Percentiles rank a stretch among this genome's conserved stretches.
These are phyloP conservation scores for Diaporthe sp. DNA, from an alignment of 2,329 filamentous ascomycete species.

Conservation along the genomic window DNA sequence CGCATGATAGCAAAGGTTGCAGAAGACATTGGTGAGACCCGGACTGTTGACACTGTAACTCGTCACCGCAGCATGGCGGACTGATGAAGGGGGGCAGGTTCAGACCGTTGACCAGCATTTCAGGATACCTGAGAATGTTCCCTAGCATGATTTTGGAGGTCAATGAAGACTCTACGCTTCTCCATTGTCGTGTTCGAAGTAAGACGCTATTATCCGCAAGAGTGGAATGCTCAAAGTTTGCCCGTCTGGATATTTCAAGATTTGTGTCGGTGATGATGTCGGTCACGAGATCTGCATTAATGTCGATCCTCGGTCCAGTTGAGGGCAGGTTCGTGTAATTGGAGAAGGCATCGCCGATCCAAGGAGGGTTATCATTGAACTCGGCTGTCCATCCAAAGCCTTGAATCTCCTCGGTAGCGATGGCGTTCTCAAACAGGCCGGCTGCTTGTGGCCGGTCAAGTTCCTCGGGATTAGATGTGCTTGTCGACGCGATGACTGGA, in stretches of 20 bases:
- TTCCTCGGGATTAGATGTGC: not conserved
- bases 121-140: not conserved
- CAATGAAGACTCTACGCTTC: not conserved
- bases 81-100: not conserved
- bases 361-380: not conserved
- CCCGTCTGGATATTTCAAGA: not conserved
- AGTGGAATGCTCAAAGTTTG: not conserved
- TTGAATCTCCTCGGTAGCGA: not conserved
- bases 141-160: not conserved
- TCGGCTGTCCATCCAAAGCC: not conserved
- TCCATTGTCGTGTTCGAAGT: not conserved
- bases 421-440: not conserved
- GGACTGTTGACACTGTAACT: not conserved
- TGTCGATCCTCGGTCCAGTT: not conserved
- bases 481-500: not conserved
- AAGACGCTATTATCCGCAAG: not conserved
- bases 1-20: not conserved
- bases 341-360: not conserved
- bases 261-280: not conserved
- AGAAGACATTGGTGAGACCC: not conserved
- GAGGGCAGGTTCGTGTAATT: not conserved
- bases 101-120: not conserved
- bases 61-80: not conserved
- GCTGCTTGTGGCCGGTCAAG: conserved; percentile 1
- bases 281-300: not conserved